phyloP scores from a whole-genome alignment of 1,284 basidiomycete genomes.

The Rhodotorula sp. region DNA sequence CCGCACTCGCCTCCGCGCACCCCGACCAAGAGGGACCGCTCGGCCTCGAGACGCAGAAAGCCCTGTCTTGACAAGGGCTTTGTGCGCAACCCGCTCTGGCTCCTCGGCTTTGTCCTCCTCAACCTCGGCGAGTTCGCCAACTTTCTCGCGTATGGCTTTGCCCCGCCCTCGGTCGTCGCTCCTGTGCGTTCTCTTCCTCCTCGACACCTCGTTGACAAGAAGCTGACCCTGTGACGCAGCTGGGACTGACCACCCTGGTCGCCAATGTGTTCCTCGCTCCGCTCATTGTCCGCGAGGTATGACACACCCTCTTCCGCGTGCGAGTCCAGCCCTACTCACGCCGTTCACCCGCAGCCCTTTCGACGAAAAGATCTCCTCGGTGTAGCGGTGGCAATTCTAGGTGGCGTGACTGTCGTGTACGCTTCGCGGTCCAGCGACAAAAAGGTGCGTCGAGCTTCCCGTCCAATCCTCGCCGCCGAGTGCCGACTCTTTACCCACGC shows the following conservation, averaged over 20 bases:
- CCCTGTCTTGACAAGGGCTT: constrained; percentile 58
- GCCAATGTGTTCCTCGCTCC: constrained; percentile 95
- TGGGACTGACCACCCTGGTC: constrained; percentile 67
- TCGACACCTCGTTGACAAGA: constrained; percentile 10
- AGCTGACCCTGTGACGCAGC: constrained; percentile 54
- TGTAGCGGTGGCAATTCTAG: constrained; percentile 75
- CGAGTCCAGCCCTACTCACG: background rate
- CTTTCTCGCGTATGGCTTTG: constrained; percentile 83
- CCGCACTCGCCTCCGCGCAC: background rate
- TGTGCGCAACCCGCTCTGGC: constrained; percentile 84
- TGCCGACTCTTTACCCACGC: background rate
- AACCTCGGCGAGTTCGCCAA: constrained; percentile 89
- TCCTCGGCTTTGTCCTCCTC: constrained; percentile 85
- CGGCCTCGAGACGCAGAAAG: constrained; percentile 48
- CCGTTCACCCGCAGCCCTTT: constrained; percentile 39
- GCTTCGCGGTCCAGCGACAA: constrained; percentile 70
- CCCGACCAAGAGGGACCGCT: constrained; percentile 10
- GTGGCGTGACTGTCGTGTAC: constrained; percentile 87
- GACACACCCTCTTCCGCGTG: background rate
- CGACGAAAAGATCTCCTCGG: constrained; percentile 77
- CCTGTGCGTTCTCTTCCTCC: constrained; percentile 48
- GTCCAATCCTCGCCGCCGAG: background rate
- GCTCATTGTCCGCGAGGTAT: constrained; percentile 63
- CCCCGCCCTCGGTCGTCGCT: constrained; percentile 91
- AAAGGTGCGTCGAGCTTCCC: constrained; percentile 54